A percentile compares a stretch with the other conserved stretches of the same genome.
phyloP scores from a whole-genome alignment of 1,139 yeast genomes.

The Pichia sp. region DNA sequence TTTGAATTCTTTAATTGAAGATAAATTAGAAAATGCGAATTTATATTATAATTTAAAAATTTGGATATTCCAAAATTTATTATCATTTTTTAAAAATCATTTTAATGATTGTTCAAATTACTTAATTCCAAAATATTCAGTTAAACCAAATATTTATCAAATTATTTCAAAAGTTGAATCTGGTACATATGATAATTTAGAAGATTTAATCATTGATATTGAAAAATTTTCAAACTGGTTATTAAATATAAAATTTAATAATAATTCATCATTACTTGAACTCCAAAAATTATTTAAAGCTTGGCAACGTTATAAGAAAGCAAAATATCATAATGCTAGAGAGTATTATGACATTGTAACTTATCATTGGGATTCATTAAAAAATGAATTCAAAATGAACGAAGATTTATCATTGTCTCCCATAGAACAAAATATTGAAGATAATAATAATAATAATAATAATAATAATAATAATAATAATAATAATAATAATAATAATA shows the following conservation, averaged over 20 bases:
- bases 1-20: background rate
- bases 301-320: conserved; percentile 14
- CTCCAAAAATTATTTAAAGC: conserved; percentile 13
- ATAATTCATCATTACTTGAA: conserved; percentile 2
- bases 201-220: conserved; percentile 29
- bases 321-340: conserved; percentile 8
- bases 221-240: conserved; percentile 22
- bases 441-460: too few relatives aligned
- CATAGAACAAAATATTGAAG: too few relatives aligned
- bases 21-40: conserved; percentile 4
- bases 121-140: conserved; percentile 10
- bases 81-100: conserved; percentile 9
- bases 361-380: conserved; percentile 2
- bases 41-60: conserved; percentile 7
- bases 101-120: background rate
- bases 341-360: conserved; percentile 1
- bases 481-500: too few relatives aligned
- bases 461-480: too few relatives aligned
- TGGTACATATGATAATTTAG: conserved; percentile 24
- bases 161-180: conserved; percentile 26
- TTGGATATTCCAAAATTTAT: conserved; percentile 7
- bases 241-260: conserved; percentile 4
- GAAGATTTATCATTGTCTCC: background rate
- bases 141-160: conserved; percentile 15
- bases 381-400: background rate